Percentiles rank a stretch among this genome's conserved stretches.
Evolutionary conservation across 768 basidiomycete genomes (phyloP).

Genomic region (Auriscalpium microsporum): DNA sequence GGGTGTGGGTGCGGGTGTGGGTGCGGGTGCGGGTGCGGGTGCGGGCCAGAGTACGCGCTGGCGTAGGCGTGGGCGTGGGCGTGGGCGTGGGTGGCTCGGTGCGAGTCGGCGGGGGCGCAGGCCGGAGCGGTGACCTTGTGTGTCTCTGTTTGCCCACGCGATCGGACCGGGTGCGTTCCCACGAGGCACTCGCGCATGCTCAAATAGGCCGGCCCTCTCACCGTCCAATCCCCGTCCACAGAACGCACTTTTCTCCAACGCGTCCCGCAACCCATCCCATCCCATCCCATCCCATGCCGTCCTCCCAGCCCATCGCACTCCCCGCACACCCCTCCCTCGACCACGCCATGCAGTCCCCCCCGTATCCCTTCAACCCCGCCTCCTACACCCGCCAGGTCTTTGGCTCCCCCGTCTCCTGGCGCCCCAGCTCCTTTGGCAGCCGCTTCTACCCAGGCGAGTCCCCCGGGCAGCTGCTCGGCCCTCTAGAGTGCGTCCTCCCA

Average conservation of each 20-base stretch:
- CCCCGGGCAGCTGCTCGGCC: conserved; percentile 47
- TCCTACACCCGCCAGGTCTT: conserved; percentile 63
- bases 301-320: conserved; percentile 39
- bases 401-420: conserved; percentile 68
- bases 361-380: conserved; percentile 57
- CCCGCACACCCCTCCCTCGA: conserved; percentile 31
- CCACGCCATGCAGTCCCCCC: conserved; percentile 52
- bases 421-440: conserved; percentile 55
- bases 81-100: too few species aligned
- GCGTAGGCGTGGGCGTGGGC: too few species aligned
- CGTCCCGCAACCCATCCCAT: too few species aligned
- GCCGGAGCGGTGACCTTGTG: background rate
- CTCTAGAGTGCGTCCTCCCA: conserved; percentile 49
- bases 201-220: background rate
- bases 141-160: background rate
- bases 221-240: background rate
- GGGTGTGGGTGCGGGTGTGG: too few species aligned
- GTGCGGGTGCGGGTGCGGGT: too few species aligned
- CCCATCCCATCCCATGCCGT: too few species aligned
- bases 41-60: too few species aligned
- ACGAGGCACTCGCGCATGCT: background rate
- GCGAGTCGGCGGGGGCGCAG: too few species aligned
- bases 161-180: background rate
- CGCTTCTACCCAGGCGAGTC: conserved; percentile 57
- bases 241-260: background rate